Conservation (phyloP, 345 rosid genomes). For the Luvunga scandens region DNA sequence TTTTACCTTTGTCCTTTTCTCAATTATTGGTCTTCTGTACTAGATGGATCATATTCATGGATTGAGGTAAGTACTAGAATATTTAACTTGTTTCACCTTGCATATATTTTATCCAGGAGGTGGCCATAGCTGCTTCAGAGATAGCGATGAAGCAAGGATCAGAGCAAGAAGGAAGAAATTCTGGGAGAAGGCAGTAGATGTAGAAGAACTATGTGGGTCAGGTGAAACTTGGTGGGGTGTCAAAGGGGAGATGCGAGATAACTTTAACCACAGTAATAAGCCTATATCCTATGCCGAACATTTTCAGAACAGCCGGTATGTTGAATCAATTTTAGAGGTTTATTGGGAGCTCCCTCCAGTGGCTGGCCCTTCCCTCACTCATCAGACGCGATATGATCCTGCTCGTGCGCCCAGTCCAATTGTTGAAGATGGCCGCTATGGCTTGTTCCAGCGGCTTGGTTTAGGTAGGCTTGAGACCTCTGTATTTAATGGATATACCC, state of each 20-base stretch:
- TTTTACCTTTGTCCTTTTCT: not conserved
- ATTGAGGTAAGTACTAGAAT: too few species aligned
- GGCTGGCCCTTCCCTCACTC: constrained; percentile 97
- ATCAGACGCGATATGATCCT: constrained; percentile 90
- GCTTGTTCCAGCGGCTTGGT: constrained; percentile 75
- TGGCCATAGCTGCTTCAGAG: constrained; percentile 92
- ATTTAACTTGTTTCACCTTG: not conserved
- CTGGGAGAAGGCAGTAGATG: constrained; percentile 94
- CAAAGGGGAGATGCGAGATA: constrained; percentile 81
- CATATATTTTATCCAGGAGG: constrained; percentile 57
- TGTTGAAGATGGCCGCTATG: constrained; percentile 84
- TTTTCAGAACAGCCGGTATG: constrained; percentile 72
- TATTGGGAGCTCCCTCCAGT: constrained; percentile 97
- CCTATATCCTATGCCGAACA: constrained; percentile 66
- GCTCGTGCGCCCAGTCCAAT: constrained; percentile 71
- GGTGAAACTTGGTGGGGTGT: constrained; percentile 99
- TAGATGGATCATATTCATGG: not conserved
- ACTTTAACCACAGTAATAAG: constrained; percentile 79
- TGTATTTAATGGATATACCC: constrained; percentile 94
- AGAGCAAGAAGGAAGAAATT: constrained; percentile 77
- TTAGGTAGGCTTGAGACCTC: constrained; percentile 66
- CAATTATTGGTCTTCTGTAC: not conserved
- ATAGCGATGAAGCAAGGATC: constrained; percentile 88
- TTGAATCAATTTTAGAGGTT: constrained; percentile 83
- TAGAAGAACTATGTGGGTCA: constrained; percentile 76